Percentiles rank a stretch among this genome's conserved stretches.
Conservation (phyloP, 208 protist genomes). For the Borovskyia barvae region DNA sequence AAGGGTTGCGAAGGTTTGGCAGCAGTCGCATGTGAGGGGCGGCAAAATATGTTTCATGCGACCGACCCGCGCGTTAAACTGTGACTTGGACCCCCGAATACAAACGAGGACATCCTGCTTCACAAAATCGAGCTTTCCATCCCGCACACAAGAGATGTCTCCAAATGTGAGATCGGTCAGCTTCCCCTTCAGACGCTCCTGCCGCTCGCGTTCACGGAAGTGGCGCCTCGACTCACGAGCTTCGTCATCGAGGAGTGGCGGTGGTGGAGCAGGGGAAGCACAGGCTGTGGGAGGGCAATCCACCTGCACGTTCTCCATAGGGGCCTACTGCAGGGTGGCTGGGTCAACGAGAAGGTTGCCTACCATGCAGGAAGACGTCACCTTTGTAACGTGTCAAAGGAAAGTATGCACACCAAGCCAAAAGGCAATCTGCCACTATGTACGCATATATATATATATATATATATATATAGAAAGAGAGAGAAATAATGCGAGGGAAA, state of each 20-base stretch:
- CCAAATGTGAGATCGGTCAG: constrained; percentile 66
- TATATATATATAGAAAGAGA: too few relatives aligned
- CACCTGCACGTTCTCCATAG: constrained; percentile 7
- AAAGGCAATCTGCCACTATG: too few relatives aligned
- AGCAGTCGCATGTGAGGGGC: constrained; percentile 79
- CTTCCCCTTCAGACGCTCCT: constrained; percentile 48
- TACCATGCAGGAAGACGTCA: too few relatives aligned
- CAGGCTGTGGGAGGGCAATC: constrained; percentile 3
- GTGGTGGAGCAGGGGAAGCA: constrained; percentile 9
- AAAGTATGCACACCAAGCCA: too few relatives aligned
- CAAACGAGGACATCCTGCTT: constrained; percentile 46
- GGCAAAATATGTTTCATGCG: constrained; percentile 55
- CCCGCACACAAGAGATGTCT: constrained; percentile 42
- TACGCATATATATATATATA: too few relatives aligned
- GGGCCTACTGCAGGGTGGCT: neutral
- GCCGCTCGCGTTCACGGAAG: constrained; percentile 55
- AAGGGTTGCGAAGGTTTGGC: constrained; percentile 85
- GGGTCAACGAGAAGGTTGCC: neutral
- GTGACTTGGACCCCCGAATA: constrained; percentile 72
- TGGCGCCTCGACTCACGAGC: constrained; percentile 7
- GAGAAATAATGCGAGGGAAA: too few relatives aligned
- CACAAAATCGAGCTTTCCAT: constrained; percentile 53
- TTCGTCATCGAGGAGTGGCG: constrained; percentile 1
- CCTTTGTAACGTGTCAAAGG: too few relatives aligned
- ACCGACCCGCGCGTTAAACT: constrained; percentile 71